A percentile compares a stretch with the other conserved stretches of the same genome.
Evolutionary conservation across 169 alveolate species (phyloP).

Genomic region (Cyclospora cayetanensis): DNA sequence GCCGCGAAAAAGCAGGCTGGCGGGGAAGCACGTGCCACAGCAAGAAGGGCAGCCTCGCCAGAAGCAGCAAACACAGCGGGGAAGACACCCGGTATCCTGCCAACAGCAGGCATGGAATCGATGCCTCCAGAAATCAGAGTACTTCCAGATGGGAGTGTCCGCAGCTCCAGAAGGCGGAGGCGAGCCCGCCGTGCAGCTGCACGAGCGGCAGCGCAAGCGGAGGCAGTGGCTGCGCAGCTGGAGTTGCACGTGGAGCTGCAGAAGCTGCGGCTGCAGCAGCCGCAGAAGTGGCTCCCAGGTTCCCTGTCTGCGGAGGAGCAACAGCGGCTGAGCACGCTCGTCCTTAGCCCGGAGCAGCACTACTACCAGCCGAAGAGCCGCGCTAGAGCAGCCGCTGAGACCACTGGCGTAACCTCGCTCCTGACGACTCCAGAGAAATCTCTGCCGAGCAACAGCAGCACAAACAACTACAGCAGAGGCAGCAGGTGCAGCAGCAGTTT

Average conservation of each 20-base stretch:
- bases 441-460: background rate
- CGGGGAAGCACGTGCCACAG: background rate
- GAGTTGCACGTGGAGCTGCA: background rate
- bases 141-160: background rate
- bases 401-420: background rate
- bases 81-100: no score
- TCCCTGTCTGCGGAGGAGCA: background rate
- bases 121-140: background rate
- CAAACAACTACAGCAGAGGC: background rate
- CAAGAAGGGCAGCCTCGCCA: background rate
- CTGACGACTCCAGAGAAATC: background rate
- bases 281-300: background rate
- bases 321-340: background rate
- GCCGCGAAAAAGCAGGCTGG: background rate
- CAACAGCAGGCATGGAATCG: background rate
- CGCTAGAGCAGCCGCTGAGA: background rate
- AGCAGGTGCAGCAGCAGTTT: constrained; percentile 4
- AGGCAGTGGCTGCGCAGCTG: background rate
- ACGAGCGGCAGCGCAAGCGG: background rate
- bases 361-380: background rate
- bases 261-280: background rate
- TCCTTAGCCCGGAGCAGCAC: background rate
- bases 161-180: background rate
- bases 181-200: background rate
- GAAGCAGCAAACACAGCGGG: background rate